Evolutionary conservation across 129 eudicot species (phyloP).

Genomic region (Escallonia rubra): DNA sequence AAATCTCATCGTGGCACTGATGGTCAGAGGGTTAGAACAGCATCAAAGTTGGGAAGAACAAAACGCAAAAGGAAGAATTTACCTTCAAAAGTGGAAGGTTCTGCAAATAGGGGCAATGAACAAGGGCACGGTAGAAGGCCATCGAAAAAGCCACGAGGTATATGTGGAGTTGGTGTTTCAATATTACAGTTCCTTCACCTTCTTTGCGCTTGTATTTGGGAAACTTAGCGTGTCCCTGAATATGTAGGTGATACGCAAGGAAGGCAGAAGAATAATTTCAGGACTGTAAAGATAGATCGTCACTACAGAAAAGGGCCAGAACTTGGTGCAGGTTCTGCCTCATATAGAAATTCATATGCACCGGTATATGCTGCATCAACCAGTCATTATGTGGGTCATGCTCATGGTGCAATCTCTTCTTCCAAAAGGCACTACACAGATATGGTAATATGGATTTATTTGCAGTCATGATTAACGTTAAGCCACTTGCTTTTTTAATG

Average conservation of each 20-base stretch:
- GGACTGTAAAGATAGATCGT: conserved; percentile 20
- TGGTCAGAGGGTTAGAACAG: conserved; percentile 16
- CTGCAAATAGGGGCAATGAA: conserved; percentile 19
- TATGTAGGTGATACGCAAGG: conserved; percentile 28
- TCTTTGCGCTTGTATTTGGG: neutral
- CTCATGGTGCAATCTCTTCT: conserved; percentile 13
- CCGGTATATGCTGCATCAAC: conserved; percentile 17
- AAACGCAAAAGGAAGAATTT: conserved; percentile 27
- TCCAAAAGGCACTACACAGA: conserved; percentile 13
- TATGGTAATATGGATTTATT: conserved; percentile 7
- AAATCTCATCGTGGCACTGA: conserved; percentile 18
- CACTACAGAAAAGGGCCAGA: conserved; percentile 15
- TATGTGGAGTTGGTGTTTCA: neutral
- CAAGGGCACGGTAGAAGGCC: conserved; percentile 21
- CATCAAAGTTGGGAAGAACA: conserved; percentile 19
- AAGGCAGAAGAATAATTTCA: conserved; percentile 21
- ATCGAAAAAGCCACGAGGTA: conserved; percentile 37
- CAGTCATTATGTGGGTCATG: conserved; percentile 17
- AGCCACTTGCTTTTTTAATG: neutral
- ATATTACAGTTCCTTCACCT: neutral
- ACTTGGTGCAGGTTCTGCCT: conserved; percentile 8
- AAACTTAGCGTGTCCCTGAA: neutral
- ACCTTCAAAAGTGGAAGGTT: conserved; percentile 12
- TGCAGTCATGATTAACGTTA: neutral
- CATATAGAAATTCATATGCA: conserved; percentile 13